A percentile compares a stretch with the other conserved stretches of the same genome.
phyloP scores from a whole-genome alignment of 371 early-diverging fungal species.

The Lichtheimia ramosa region DNA sequence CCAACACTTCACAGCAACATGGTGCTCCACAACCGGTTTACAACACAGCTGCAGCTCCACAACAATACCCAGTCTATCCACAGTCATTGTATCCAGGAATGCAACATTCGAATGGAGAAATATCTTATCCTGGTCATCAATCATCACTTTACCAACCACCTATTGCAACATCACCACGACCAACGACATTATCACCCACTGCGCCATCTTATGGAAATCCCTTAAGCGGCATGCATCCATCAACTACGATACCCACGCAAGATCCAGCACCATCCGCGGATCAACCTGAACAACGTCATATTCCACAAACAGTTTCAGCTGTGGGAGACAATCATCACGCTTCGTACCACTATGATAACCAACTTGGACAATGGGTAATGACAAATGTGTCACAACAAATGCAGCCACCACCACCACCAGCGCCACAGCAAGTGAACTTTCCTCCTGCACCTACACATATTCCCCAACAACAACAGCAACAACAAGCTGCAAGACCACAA shows the following conservation, averaged over 20 bases:
- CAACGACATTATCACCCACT: not conserved
- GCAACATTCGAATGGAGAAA: not conserved
- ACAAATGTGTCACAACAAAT: too few relatives aligned
- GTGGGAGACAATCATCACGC: not conserved
- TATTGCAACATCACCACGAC: not conserved
- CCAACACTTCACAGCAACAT: not conserved
- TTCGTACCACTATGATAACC: not conserved
- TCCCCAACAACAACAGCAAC: conserved; percentile 12
- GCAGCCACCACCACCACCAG: too few relatives aligned
- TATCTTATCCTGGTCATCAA: not conserved
- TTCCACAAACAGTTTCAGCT: too few relatives aligned
- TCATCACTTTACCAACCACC: not conserved
- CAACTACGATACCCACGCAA: conserved; percentile 6
- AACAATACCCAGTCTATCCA: not conserved
- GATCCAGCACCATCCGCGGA: conserved; percentile 2
- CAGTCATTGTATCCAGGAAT: conserved; percentile 2
- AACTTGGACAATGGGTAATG: not conserved
- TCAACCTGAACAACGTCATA: too few relatives aligned
- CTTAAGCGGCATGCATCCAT: too few relatives aligned
- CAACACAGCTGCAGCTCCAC: not conserved
- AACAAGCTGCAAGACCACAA: conserved; percentile 15
- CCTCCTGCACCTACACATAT: conserved; percentile 12
- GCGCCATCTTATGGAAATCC: not conserved
- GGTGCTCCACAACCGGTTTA: not conserved
- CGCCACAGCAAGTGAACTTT: conserved; percentile 6